phyloP scores from a whole-genome alignment of 139 green algal genomes.

The Gonium pectorale region DNA sequence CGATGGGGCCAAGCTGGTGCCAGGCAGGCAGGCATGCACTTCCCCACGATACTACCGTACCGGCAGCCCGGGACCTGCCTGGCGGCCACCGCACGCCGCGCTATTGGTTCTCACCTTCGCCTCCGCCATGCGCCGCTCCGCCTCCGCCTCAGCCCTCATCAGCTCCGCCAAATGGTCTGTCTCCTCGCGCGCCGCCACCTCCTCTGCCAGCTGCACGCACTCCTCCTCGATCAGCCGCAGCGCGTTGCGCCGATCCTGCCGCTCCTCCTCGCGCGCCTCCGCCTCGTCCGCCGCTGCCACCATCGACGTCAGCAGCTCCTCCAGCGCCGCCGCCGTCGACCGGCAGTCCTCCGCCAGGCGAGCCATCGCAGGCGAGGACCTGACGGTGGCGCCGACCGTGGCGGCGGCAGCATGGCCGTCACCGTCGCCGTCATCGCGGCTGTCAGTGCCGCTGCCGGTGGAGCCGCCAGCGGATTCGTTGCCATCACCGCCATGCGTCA shows the following conservation, averaged over 20 bases:
- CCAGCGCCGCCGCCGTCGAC: not conserved
- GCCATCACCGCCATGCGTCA: too few relatives aligned
- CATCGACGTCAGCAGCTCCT: not conserved
- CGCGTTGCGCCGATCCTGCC: conserved; percentile 18
- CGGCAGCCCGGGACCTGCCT: too few relatives aligned
- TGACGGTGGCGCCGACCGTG: not conserved
- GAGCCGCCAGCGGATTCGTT: too few relatives aligned
- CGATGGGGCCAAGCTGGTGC: too few relatives aligned
- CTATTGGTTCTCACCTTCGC: conserved; percentile 14
- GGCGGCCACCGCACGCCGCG: too few relatives aligned
- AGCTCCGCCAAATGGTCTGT: conserved; percentile 26
- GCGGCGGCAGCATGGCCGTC: not conserved
- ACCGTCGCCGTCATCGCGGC: too few relatives aligned
- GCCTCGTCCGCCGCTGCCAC: not conserved
- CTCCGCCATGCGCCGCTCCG: conserved; percentile 20
- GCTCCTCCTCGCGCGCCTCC: not conserved
- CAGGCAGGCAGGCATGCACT: too few relatives aligned
- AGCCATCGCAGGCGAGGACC: not conserved
- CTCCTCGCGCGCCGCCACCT: conserved; percentile 37
- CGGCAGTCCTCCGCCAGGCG: not conserved
- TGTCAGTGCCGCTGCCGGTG: too few relatives aligned
- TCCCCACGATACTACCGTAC: too few relatives aligned
- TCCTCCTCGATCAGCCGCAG: conserved; percentile 40
- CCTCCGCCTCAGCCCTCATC: conserved; percentile 35
- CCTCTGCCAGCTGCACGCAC: conserved; percentile 37